These are phyloP conservation scores for Zychaea mexicana DNA, from an alignment of 371 early-diverging fungal genomes.

Conservation along the genomic window DNA sequence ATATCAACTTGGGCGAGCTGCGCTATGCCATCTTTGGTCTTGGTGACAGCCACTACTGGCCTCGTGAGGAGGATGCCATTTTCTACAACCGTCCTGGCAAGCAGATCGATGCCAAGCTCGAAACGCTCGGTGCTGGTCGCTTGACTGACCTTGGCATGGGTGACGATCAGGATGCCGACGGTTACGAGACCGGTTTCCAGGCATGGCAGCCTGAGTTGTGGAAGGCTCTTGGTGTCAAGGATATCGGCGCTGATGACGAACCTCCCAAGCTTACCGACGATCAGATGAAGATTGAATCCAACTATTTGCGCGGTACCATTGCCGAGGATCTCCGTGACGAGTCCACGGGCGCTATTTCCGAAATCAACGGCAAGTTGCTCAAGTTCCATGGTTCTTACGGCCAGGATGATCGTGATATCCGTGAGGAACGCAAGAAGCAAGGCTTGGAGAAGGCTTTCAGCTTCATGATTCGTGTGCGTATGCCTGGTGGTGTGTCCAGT, in stretches of 20 bases:
- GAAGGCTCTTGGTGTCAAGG: constrained; percentile 76
- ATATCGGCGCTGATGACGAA: constrained; percentile 67
- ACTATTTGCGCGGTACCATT: constrained; percentile 92
- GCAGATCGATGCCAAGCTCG: constrained; percentile 80
- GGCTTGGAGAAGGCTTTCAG: constrained; percentile 90
- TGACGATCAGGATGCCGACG: constrained; percentile 93
- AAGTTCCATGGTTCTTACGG: constrained; percentile 97
- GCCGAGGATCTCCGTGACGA: constrained; percentile 80
- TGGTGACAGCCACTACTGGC: constrained; percentile 97
- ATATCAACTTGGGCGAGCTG: constrained; percentile 68
- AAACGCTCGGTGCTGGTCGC: constrained; percentile 71
- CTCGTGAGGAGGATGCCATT: constrained; percentile 83
- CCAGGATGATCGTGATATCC: constrained; percentile 94
- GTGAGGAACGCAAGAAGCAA: constrained; percentile 82
- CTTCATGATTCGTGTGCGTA: constrained; percentile 95
- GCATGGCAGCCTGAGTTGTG: constrained; percentile 83
- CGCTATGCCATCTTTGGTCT: constrained; percentile 84
- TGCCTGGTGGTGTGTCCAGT: constrained; percentile 89
- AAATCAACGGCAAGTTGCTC: constrained; percentile 87
- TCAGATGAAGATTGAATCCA: constrained; percentile 87
- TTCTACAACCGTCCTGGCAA: constrained; percentile 92
- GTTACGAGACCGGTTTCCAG: constrained; percentile 80
- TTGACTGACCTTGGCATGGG: constrained; percentile 75
- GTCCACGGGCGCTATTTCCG: constrained; percentile 84
- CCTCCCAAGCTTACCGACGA: constrained; percentile 80